A percentile compares a stretch with the other conserved stretches of the same genome.
Evolutionary conservation across 164 flowering plant species (phyloP).

Genomic region (Vitis labrusca): DNA sequence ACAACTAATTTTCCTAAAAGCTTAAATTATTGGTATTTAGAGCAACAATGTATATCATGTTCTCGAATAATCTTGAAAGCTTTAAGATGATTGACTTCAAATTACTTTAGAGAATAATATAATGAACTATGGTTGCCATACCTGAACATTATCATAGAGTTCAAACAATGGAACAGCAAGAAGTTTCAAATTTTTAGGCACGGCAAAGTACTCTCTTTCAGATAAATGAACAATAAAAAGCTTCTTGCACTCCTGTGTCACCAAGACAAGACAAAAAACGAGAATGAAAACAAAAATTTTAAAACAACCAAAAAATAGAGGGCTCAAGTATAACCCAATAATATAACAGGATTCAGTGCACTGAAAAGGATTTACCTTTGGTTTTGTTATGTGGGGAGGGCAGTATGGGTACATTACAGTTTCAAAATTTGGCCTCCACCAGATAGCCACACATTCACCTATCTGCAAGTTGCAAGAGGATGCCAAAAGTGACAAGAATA

Average conservation of each 20-base stretch:
- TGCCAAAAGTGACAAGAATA: not conserved
- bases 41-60: no score
- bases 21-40: no score
- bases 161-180: constrained; percentile 97
- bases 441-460: constrained; percentile 97
- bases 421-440: constrained; percentile 99
- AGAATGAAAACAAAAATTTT: not conserved
- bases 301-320: not conserved
- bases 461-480: constrained; percentile 48
- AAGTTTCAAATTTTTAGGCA: constrained; percentile 91
- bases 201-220: constrained; percentile 95
- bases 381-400: constrained; percentile 97
- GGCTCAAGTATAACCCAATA: not conserved
- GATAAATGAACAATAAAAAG: constrained; percentile 92
- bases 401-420: constrained; percentile 95
- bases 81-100: not conserved
- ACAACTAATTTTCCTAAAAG: no score
- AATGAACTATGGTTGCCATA: constrained; percentile 14
- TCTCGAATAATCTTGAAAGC: no score
- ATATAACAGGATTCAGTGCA: not conserved
- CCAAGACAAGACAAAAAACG: not conserved
- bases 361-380: constrained; percentile 56
- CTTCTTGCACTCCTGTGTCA: constrained; percentile 91
- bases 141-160: constrained; percentile 98
- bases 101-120: not conserved